These are phyloP conservation scores for Claviceps sp. DNA, from an alignment of 2,329 filamentous ascomycete genomes.

Conservation along the genomic window DNA sequence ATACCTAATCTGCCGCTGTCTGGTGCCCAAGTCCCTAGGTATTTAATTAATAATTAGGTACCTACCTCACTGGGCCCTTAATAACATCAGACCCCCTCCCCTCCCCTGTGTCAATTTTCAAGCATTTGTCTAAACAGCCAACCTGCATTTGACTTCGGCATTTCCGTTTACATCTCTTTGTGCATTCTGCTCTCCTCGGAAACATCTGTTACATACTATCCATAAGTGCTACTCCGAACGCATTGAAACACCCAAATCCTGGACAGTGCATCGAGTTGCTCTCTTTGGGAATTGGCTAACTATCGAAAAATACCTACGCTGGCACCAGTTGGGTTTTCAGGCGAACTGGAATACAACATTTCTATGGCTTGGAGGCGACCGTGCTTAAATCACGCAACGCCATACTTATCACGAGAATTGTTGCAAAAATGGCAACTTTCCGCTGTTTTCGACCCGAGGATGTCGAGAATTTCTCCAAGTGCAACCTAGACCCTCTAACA, in stretches of 20 bases:
- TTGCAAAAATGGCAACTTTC: constrained; percentile 58
- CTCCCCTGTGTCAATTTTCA: no score
- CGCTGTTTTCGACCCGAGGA: constrained; percentile 75
- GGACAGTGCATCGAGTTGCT: background rate
- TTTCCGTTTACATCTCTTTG: background rate
- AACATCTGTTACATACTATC: background rate
- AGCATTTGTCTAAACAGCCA: background rate
- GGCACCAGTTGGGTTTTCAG: background rate
- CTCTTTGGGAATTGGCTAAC: background rate
- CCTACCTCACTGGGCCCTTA: background rate
- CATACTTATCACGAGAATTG: background rate
- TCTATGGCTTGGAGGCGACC: background rate
- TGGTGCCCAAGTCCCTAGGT: background rate
- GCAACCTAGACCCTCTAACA: constrained; percentile 92
- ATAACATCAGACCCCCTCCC: background rate
- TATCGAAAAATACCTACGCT: background rate
- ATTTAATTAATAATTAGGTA: background rate
- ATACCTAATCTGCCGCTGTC: background rate
- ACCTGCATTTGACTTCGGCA: no score
- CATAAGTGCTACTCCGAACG: background rate
- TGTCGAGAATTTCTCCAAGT: constrained; percentile 79
- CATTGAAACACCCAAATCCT: background rate
- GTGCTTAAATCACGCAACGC: background rate
- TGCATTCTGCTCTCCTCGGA: background rate
- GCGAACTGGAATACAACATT: background rate